Base-by-base conservation (phyloP, 2,329 filamentous ascomycete species). In the Neofusicoccum kwambonambiense region DNA sequence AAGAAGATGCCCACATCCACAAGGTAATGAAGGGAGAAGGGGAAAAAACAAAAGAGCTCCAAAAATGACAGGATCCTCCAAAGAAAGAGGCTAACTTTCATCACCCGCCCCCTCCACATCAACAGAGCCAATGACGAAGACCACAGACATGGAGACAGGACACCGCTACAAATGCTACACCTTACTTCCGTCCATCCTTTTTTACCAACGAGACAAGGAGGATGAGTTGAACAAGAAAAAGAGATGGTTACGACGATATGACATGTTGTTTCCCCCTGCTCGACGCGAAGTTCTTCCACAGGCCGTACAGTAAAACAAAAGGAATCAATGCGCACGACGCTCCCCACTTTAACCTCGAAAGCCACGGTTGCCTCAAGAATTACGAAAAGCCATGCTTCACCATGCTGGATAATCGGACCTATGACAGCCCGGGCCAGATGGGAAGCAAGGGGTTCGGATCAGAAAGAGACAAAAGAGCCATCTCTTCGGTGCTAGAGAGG, bases 311-410 rank as follows among this genome's bases (percentile, higher is more conserved):
- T 7, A 58, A 58, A 19, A 37, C 8, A 45, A 35, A 37, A 47
- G 2, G 4, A n/a, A 56, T 22, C 56, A 47, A 60, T 37, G 56
- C 56, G 27, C 19, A 44, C 34, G 31, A 17, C n/a, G 11, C 60
- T 52, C 68, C 68, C 68, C 70, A 73, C 72, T 75, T 76, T 70
- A 76, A 76, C 74, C 74, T 76, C 74, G 70, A 72, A 68, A 52
- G 63, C 65, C 49, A 47, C 50, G 61, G 22, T 64, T 41, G 57
- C 19, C 31, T 41, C 35, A 13, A 17, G 13, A 54, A 17, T 34
- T 31, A 31, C 27, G 27, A 31, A 31, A 31, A 31, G 6, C 27
- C 27, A 31, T 31, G 27, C 6, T 5, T 7, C 27, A 31, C 27
- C 27, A 31, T 31, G 27, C 27, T 31, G 27, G 27, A 31, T 31